Base-by-base conservation (phyloP, 2,329 filamentous ascomycete species). In the Pseudogymnoascus destructans region DNA sequence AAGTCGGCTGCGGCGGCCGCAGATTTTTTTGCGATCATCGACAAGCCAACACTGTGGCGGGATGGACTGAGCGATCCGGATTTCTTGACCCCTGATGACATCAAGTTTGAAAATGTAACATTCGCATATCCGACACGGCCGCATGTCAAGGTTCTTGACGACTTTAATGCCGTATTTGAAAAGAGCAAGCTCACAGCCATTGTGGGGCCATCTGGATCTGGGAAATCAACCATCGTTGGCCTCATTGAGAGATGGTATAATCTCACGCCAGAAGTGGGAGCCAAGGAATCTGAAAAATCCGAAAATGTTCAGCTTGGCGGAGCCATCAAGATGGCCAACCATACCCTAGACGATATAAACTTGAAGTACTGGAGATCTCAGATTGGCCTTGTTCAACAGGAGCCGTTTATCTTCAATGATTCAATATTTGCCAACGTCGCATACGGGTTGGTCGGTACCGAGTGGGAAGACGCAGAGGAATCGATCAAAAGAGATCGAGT, bases 191-290 rank as follows among this genome's bases (percentile, higher is more conserved):
- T 84, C 1, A 88, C 85, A 0, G 86, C 86, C 1, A 84, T 90
- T 15, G 86, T 90, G 17, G 86, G 86, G 0, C 79, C 84, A 0
- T 87, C 83, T 2, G 86, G 86, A 0, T 83, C 79, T 3, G 86
- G 87, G 0, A 91, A 90, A 68, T 86, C 82, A 56, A 90, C 86
- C 0, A 81, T 89, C 23, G 80, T 89, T 0, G 84, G 82, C 0
- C 71, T 90, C 2, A 73, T 89, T 2, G 82, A 89, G 66, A 74
- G 85, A 30, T 89, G 85, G 84, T 89, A 89, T 66, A 79, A 81
- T 1, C 73, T 85, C 0, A 72, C 77, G 33, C 73, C 77, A 5
- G 76, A 81, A 60, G 71, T 77, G 58, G 64, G 74, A n/a, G 75
- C 81, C 25, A 61, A 58, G n/a, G 61, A 64, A 5, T 55, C 59